These are phyloP conservation scores for Malbranchea zuffiana DNA, from an alignment of 2,329 filamentous ascomycete species.

Conservation along the genomic window DNA sequence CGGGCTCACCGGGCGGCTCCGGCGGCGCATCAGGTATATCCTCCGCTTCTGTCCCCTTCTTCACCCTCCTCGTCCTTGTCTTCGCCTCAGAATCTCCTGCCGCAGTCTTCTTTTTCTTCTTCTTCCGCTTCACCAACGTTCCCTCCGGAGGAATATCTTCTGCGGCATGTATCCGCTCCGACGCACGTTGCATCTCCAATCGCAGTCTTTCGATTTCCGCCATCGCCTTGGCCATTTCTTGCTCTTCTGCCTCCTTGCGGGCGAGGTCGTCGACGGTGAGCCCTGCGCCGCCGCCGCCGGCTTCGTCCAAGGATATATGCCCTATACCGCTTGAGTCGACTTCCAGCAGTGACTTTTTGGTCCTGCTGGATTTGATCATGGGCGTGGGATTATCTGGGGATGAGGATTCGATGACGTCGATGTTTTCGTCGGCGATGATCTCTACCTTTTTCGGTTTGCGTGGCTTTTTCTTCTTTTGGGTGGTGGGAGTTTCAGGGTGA, in stretches of 20 bases:
- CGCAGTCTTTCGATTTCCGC: slow-evolving; percentile 77
- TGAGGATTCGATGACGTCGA: slow-evolving; percentile 43
- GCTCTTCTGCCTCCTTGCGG: slow-evolving; percentile 62
- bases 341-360: slow-evolving; percentile 60
- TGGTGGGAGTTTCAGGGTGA: background rate
- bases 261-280: slow-evolving; percentile 46
- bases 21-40: background rate
- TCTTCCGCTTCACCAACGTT: slow-evolving; percentile 45
- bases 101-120: slow-evolving; percentile 43
- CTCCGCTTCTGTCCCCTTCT: slow-evolving; percentile 6
- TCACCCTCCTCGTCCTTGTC: slow-evolving; percentile 20
- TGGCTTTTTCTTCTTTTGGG: slow-evolving; percentile 23
- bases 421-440: slow-evolving; percentile 62
- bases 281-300: slow-evolving; percentile 18
- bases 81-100: slow-evolving; percentile 4
- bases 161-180: slow-evolving; percentile 38
- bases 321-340: slow-evolving; percentile 79
- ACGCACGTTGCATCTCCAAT: slow-evolving; percentile 61
- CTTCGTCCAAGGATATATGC: slow-evolving; percentile 56
- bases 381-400: slow-evolving; percentile 44
- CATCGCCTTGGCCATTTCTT: slow-evolving; percentile 79
- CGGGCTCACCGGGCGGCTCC: slow-evolving; percentile 1
- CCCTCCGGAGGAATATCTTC: slow-evolving; percentile 39
- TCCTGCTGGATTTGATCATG: slow-evolving; percentile 25
- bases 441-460: slow-evolving; percentile 49